These are phyloP conservation scores for Erigeron canadensis DNA, from an alignment of 129 eudicot genomes.

Conservation along the genomic window DNA sequence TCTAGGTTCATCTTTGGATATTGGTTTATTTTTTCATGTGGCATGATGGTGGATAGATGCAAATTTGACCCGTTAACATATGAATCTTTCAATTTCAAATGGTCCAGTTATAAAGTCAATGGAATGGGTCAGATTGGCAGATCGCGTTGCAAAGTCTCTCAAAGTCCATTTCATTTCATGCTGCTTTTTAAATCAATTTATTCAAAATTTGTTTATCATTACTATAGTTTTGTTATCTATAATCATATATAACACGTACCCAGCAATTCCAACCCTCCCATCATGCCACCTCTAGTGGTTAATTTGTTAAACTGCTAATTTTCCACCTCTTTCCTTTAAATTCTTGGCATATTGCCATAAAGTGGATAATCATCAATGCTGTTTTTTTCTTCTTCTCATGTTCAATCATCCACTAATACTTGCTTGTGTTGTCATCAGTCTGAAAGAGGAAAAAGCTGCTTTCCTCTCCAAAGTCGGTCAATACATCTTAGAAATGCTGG, in stretches of 20 bases:
- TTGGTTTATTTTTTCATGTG: not conserved
- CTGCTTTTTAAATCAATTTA: not conserved
- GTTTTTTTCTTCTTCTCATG: conserved; percentile 16
- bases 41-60: not conserved
- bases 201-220: not conserved
- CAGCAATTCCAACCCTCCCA: not conserved
- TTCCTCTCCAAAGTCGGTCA: conserved; percentile 52
- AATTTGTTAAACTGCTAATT: not conserved
- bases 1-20: not conserved
- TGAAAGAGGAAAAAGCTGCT: conserved; percentile 47
- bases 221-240: not conserved
- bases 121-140: not conserved
- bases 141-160: not conserved
- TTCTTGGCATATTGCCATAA: conserved; percentile 5
- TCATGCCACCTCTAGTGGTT: conserved; percentile 1
- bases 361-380: conserved; percentile 11
- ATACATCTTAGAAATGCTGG: conserved; percentile 54
- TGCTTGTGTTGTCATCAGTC: conserved; percentile 39
- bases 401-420: conserved; percentile 6
- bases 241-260: not conserved
- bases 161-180: not conserved
- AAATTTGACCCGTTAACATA: conserved; percentile 1
- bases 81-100: not conserved
- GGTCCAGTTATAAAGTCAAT: not conserved
- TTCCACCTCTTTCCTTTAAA: not conserved